A percentile compares a stretch with the other conserved stretches of the same genome.
phyloP scores from a whole-genome alignment of 805 yeast genomes.

The Lachancea quebecensis region DNA sequence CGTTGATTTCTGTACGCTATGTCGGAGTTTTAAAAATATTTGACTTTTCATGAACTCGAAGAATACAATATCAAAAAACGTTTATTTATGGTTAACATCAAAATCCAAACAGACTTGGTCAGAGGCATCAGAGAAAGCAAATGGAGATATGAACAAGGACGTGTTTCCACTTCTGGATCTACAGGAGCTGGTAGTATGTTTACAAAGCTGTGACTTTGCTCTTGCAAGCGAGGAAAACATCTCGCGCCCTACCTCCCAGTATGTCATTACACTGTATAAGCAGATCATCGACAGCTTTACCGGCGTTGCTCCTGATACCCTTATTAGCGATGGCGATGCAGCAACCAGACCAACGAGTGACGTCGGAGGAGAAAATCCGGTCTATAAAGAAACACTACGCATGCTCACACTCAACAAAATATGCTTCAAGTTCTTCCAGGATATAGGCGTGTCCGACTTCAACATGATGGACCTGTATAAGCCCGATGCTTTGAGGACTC shows the following conservation, averaged over 20 bases:
- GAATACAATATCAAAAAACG: no score
- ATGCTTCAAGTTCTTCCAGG: slow-evolving; percentile 54
- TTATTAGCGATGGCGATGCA: slow-evolving; percentile 11
- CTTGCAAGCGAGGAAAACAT: slow-evolving; percentile 54
- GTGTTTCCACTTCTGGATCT: slow-evolving; percentile 57
- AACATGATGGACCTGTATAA: slow-evolving; percentile 63
- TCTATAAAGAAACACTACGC: slow-evolving; percentile 36
- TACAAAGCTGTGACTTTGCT: slow-evolving; percentile 53
- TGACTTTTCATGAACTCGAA: no score
- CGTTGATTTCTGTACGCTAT: no score
- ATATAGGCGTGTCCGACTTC: slow-evolving; percentile 75
- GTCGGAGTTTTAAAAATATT: no score
- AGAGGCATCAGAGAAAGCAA: background rate
- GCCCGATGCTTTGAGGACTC: slow-evolving; percentile 65
- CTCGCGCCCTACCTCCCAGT: slow-evolving; percentile 49
- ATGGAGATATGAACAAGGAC: slow-evolving; percentile 33
- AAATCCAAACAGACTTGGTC: no score
- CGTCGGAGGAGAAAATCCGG: slow-evolving; percentile 7
- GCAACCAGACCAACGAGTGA: slow-evolving; percentile 21
- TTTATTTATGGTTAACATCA: no score
- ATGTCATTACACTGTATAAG: slow-evolving; percentile 47
- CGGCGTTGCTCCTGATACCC: slow-evolving; percentile 39
- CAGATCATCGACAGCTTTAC: slow-evolving; percentile 56
- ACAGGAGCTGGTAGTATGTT: slow-evolving; percentile 50
- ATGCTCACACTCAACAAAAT: slow-evolving; percentile 53